These are phyloP conservation scores for Hypholoma fasciculare DNA, from an alignment of 768 basidiomycete species.

Conservation along the genomic window DNA sequence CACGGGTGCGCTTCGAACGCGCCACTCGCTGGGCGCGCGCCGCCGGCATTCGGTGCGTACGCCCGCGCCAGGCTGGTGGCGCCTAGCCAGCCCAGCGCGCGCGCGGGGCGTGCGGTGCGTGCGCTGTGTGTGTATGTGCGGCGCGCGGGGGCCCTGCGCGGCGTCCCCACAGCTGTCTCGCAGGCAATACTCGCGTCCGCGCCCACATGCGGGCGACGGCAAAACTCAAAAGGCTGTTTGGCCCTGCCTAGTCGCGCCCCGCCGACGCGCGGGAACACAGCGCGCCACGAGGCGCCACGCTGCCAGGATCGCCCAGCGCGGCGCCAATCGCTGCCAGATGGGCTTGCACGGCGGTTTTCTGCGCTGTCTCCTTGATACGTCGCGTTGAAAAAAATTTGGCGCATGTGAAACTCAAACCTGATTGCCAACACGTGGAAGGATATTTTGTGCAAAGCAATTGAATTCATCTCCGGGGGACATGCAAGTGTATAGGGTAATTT, in stretches of 20 bases:
- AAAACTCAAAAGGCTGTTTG: slow-evolving; percentile 13
- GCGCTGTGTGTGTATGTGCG: no score
- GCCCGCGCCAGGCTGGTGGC: no score
- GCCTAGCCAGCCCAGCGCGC: no score
- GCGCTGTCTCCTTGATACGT: no score
- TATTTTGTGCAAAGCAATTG: background rate
- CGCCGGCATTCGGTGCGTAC: no score
- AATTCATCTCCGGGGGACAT: background rate
- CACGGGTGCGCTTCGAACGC: background rate
- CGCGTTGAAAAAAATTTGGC: background rate
- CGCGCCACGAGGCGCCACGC: no score
- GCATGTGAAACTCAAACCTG: background rate
- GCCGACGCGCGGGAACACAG: background rate
- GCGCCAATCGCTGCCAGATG: no score
- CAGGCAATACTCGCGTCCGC: background rate
- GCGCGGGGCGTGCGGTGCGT: no score
- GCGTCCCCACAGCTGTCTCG: slow-evolving; percentile 10
- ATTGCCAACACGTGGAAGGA: background rate
- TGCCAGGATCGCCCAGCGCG: no score
- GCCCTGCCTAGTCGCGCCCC: slow-evolving; percentile 1
- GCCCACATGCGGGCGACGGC: background rate
- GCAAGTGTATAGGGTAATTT: slow-evolving; percentile 12
- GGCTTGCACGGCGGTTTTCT: no score
- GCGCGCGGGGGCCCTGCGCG: background rate
- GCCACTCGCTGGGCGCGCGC: background rate